Base-by-base conservation (phyloP, 306 rosid species). In the Potentilla sterilis region DNA sequence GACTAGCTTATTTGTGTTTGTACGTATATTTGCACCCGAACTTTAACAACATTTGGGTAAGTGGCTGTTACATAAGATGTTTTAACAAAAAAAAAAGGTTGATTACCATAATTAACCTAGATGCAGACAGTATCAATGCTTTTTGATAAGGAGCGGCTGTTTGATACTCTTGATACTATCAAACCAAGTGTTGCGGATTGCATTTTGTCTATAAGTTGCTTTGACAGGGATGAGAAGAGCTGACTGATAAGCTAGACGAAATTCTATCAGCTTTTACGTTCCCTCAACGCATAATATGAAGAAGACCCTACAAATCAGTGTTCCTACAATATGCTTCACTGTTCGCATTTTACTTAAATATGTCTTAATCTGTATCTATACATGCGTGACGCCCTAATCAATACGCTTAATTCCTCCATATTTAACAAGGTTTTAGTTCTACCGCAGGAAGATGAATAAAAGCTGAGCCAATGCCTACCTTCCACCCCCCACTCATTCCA, bases 401-500 rank as follows among this genome's bases (percentile, higher is more conserved):
- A 28, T 43, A 46, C 40, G 15, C 54, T 12, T 67, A 6, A 11
- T 40, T 41, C 16, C 22, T 66, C 40, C 34, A 24, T 1, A 28
- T 32, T 24, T 5, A 61, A 32, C 40, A 13, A 13, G 66, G 12
- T 16, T 13, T 63, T 15, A 0, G 22, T 35, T 37, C 7, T 6
- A 11, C 28, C 34, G 16, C 48, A 16, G 70, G 43, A 22, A 4
- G 44, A 78, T 43, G 65, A 52, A 5, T 10, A 75, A 65, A 75
- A 75, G 79, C 72, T 34, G 77, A 48, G 38, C 59, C n/a, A 66
- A 65, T 64, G 77, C 77, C 69, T 75, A 32, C 37, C 84, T 70
- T 81, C 24, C 19, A 41, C n/a, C 6, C n/a, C 6, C 59, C 44
- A 80, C 83, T 69, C 70, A 80, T 69, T 69, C 76, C 76, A 75